Conservation (phyloP, 2,329 filamentous ascomycete species). For the Calonectria pauciramosa region DNA sequence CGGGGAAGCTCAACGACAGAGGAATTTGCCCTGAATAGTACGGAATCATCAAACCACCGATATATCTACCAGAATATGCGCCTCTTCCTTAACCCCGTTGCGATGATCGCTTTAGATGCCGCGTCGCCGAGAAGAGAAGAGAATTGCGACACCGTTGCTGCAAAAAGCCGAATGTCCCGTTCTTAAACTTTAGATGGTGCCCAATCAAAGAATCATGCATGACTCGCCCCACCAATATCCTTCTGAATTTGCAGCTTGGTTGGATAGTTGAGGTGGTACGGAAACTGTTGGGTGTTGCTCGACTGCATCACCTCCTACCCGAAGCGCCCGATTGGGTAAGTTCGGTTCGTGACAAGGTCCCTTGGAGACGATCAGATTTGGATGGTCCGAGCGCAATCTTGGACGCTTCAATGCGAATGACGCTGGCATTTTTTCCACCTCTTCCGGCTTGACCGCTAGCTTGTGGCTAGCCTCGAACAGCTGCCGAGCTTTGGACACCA, state of each 20-base stretch:
- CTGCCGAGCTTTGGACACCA: not conserved
- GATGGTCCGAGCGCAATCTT: not conserved
- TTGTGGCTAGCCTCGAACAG: not conserved
- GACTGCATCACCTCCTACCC: not conserved
- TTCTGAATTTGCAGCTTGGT: not conserved
- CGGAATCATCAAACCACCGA: not conserved
- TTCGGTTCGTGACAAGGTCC: not conserved
- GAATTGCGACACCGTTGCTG: not conserved
- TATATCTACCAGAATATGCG: not conserved
- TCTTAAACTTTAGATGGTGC: not conserved
- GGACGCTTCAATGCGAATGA: not conserved
- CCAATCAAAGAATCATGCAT: not conserved
- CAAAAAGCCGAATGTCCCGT: not conserved
- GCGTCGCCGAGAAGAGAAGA: no score
- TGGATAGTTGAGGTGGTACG: not conserved
- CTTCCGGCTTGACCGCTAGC: not conserved
- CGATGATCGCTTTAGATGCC: not conserved
- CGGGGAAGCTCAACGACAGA: not conserved
- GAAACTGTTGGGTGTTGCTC: not conserved
- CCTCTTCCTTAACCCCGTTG: no score
- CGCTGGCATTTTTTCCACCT: not conserved
- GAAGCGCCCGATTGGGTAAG: conserved; percentile 9
- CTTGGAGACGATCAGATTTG: not conserved
- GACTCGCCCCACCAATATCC: not conserved
- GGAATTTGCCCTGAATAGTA: not conserved